A percentile compares a stretch with the other conserved stretches of the same genome.
Evolutionary conservation across 805 yeast species (phyloP).

Genomic region (Metschnikowia orientalis): DNA sequence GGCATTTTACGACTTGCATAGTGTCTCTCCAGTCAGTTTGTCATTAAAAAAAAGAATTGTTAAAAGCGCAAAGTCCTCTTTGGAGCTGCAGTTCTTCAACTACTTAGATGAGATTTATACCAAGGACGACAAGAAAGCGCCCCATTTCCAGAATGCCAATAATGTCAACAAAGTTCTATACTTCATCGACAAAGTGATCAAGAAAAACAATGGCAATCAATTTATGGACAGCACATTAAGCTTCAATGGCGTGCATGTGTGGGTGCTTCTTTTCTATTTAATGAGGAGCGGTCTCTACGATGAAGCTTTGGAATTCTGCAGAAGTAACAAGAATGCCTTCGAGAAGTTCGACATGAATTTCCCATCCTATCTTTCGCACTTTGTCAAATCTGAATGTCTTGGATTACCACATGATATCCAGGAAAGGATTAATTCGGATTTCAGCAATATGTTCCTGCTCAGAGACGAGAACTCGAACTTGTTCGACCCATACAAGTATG

Average conservation of each 20-base stretch:
- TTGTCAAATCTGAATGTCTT: slow-evolving; percentile 47
- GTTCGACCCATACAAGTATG: slow-evolving; percentile 85
- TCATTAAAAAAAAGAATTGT: slow-evolving; percentile 44
- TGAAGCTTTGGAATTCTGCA: slow-evolving; percentile 72
- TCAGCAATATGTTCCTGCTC: slow-evolving; percentile 74
- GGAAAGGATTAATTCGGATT: slow-evolving; percentile 71
- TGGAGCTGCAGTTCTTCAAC: slow-evolving; percentile 75
- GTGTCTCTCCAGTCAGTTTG: slow-evolving; percentile 8
- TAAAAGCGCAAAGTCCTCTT: slow-evolving; percentile 50
- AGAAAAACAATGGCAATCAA: slow-evolving; percentile 26
- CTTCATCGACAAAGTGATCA: slow-evolving; percentile 40
- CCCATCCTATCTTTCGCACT: slow-evolving; percentile 73
- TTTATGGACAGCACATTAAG: slow-evolving; percentile 31
- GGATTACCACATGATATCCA: slow-evolving; percentile 62
- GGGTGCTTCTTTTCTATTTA: slow-evolving; percentile 87
- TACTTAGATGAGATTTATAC: slow-evolving; percentile 64
- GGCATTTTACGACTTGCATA: slow-evolving; percentile 25
- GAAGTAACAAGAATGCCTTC: slow-evolving; percentile 63
- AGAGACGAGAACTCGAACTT: slow-evolving; percentile 43
- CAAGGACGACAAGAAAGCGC: slow-evolving; percentile 44
- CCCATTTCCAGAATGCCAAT: slow-evolving; percentile 50
- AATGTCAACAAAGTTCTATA: slow-evolving; percentile 67
- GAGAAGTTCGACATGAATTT: slow-evolving; percentile 83
- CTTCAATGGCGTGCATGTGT: slow-evolving; percentile 83
- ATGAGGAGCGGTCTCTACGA: slow-evolving; percentile 76